These are phyloP conservation scores for Geotrichum ghanense DNA, from an alignment of 805 yeast species.

Conservation along the genomic window DNA sequence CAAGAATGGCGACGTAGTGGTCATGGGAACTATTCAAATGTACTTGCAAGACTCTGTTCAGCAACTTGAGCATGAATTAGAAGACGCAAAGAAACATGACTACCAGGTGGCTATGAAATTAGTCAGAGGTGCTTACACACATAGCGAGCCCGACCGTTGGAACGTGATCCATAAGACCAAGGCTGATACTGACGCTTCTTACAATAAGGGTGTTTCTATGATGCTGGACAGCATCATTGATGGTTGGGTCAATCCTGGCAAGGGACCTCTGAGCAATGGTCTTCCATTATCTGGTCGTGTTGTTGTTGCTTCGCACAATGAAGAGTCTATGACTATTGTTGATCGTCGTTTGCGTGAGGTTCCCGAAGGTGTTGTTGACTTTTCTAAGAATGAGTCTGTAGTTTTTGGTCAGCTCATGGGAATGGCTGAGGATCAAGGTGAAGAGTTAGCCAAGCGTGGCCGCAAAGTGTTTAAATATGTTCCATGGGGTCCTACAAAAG, in stretches of 20 bases:
- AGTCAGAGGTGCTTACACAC: conserved; percentile 93
- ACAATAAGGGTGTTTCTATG: conserved; percentile 54
- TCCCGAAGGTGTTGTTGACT: conserved; percentile 16
- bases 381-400: conserved; percentile 29
- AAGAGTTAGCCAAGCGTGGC: conserved; percentile 54
- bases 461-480: conserved; percentile 83
- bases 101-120: conserved; percentile 79
- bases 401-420: conserved; percentile 87
- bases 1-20: conserved; percentile 44
- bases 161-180: conserved; percentile 64
- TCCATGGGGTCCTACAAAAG: conserved; percentile 96
- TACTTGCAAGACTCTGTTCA: conserved; percentile 63
- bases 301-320: conserved; percentile 87
- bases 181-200: conserved; percentile 66
- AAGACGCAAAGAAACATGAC: conserved; percentile 43
- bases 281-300: conserved; percentile 29
- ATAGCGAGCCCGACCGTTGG: conserved; percentile 66
- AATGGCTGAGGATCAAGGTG: conserved; percentile 86
- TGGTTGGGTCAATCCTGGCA: conserved; percentile 36
- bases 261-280: conserved; percentile 33
- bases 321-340: conserved; percentile 62
- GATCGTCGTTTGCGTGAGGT: conserved; percentile 40
- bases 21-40: conserved; percentile 90
- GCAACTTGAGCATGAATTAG: conserved; percentile 50
- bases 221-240: conserved; percentile 48